Base-by-base conservation (phyloP, 78 protist species). In the Mastigamoeba balamuthi region DNA sequence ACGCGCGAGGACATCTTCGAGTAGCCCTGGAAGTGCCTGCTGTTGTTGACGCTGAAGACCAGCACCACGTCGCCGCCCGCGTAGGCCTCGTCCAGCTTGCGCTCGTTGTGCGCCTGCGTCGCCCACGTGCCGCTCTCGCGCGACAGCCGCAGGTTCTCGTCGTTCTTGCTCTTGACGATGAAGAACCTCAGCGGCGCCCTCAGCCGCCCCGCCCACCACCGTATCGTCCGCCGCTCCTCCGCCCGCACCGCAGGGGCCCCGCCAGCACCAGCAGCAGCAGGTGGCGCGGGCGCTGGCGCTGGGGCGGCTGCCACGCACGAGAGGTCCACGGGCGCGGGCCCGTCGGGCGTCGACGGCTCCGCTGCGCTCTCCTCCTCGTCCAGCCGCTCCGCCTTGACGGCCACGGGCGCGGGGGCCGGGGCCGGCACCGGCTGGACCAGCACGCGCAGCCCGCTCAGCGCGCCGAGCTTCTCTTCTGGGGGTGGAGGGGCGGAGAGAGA, bases 1-100 rank as follows among this genome's bases (percentile, higher is more conserved):
- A n/a, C n/a, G n/a, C 7, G 23, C 7, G 68, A 5, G 7, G 6
- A 6, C 71, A 66, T 66, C n/a, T 28, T 2, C 6, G 30, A 8
- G 42, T 23, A 66, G 71, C 71, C 71, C 42, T 66, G 71, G 37
- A 66, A 66, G 37, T 66, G 71, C 25, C 71, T 6, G 37, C 71
- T 66, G 38, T 3, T 6, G 71, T 66, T 66, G 10, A 66, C 38
- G 28, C 36, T 25, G 42, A 66, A 23, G 5, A 66, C 71, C 38
- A 66, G 71, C 28, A 66, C 5, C 40, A 66, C 71, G 6, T 66
- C 38, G 71, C 71, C 25, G 2, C 2, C 71, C 42, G 30, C 4
- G 37, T 7, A 66, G 35, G 71, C 71, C 25, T 66, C 71, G n/a
- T 39, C 25, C 25, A 66, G 71, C 38, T 9, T 4, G 25, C n/a